Evolutionary conservation across 176 grass and related monocot genomes (phyloP).

Genomic region (Carex myosuroides): DNA sequence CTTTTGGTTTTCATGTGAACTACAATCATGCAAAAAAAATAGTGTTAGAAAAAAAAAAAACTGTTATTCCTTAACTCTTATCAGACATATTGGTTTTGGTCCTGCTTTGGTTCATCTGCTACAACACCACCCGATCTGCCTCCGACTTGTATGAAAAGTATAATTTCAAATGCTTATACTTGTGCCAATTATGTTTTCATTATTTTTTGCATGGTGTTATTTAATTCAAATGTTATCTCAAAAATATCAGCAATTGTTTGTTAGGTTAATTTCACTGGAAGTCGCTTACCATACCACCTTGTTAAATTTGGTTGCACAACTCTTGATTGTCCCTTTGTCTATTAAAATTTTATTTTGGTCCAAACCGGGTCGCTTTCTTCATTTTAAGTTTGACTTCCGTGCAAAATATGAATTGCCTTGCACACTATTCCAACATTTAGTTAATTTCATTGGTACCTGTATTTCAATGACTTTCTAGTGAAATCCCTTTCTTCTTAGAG

Average conservation of each 20-base stretch:
- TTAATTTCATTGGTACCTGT: not conserved
- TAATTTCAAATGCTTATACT: not conserved
- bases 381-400: not conserved
- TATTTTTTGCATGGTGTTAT: not conserved
- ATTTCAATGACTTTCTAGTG: not conserved
- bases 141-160: constrained; percentile 54
- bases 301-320: not conserved
- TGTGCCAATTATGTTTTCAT: not conserved
- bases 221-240: not conserved
- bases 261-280: not conserved
- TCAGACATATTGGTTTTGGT: constrained; percentile 70
- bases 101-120: constrained; percentile 69
- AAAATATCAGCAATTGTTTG: not conserved
- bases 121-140: constrained; percentile 61
- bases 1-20: not conserved
- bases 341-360: not conserved
- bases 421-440: not conserved
- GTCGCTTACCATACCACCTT: not conserved
- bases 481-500: not conserved
- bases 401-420: not conserved
- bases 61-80: constrained; percentile 10
- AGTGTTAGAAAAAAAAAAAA: not conserved
- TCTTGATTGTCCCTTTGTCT: not conserved
- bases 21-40: not conserved
- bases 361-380: not conserved